Conservation (phyloP, 768 basidiomycete genomes). For the Pholiota molesta region DNA sequence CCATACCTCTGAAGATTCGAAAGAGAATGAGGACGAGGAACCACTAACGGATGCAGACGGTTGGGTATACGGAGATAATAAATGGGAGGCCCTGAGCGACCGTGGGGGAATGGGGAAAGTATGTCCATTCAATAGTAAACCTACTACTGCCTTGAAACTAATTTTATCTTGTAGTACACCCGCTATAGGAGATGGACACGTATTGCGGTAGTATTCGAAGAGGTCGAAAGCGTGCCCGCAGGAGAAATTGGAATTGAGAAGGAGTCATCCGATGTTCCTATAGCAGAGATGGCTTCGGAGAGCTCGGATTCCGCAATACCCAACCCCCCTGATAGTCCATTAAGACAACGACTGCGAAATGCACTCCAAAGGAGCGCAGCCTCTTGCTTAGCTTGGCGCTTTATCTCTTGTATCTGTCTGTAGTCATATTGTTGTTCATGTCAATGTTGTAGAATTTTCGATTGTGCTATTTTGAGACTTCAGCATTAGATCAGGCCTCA, state of each 20-base stretch:
- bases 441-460: not conserved
- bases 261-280: not conserved
- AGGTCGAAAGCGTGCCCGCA: conserved; percentile 54
- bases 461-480: no score
- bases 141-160: not conserved
- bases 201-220: conserved; percentile 77
- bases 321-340: conserved; percentile 28
- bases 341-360: conserved; percentile 31
- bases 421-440: not conserved
- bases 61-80: conserved; percentile 95
- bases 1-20: conserved; percentile 30
- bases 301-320: conserved; percentile 15
- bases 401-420: conserved; percentile 1
- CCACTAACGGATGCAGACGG: conserved; percentile 80
- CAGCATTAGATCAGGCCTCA: no score
- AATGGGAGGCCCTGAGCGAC: conserved; percentile 80
- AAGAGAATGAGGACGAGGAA: conserved; percentile 49
- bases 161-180: conserved; percentile 62
- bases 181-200: conserved; percentile 87
- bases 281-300: conserved; percentile 1
- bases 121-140: not conserved
- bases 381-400: not conserved
- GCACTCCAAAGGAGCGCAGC: conserved; percentile 24
- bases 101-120: conserved; percentile 90
- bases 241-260: conserved; percentile 35